Evolutionary conservation across 176 grass and related monocot genomes (phyloP), one percentile per base, ranked within the genome.

Genomic region (Oropetium thomaeum): DNA sequence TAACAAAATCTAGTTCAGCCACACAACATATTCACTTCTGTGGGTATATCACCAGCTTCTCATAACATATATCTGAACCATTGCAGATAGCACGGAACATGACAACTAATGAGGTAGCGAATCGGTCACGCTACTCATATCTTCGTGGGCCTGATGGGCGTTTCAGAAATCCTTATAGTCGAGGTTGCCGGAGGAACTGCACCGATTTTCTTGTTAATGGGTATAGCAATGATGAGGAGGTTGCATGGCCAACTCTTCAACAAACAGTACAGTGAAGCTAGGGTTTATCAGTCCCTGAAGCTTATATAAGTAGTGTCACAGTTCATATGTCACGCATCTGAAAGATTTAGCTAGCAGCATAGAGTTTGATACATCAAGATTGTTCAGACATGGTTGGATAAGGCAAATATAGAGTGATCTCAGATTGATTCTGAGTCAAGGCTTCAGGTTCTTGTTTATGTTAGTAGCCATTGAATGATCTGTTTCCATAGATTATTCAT

Each of bases 81-180:
- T 75, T 84, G 70, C 83, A 99, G 96, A 88, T 99, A 78, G 79
- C 89, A 65, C 74, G 33, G 68, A 99, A 99, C 78, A 54, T 99
- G 58, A 95, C 96, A 64, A 95, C 91, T 29, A 99, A 99, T 25
- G 96, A 99, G 80, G 69, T 54, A 45, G 91, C 87, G 51, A 99
- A 99, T 42, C 73, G 80, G 41, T 80, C 73, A 52, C 91, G 91
- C 15, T 99, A 98, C 22, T 52, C 90, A 1, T 98, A 98, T 84
- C 95, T 98, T 55, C 81, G 71, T 28, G 95, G 87, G 41, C 82
- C 82, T 59, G 89, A 98, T 17, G 95, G 95, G 8, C 91, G 68
- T 31, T 98, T 98, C 87, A 81, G 91, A 53, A 92, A 99, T 88
- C 91, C 96, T 62, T 99, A 95, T 71, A 85, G 86, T 80, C 82